phyloP scores from a whole-genome alignment of 306 rosid species.

The Quercus cerris region DNA sequence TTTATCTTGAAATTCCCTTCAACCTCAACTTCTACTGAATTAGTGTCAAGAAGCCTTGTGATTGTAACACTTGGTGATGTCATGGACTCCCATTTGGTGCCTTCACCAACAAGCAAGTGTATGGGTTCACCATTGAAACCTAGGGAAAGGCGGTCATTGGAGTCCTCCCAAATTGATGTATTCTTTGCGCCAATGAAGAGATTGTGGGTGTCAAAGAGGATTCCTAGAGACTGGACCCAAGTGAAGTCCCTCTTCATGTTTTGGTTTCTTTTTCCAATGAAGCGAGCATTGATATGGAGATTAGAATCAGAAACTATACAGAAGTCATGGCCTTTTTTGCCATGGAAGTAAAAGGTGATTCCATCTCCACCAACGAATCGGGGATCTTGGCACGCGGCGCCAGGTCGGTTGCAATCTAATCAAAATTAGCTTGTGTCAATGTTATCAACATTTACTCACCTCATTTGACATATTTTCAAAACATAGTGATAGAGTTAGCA shows the following conservation, averaged over 20 bases:
- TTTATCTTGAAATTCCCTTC: constrained; percentile 24
- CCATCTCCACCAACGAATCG: constrained; percentile 61
- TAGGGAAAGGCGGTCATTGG: constrained; percentile 21
- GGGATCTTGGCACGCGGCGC: constrained; percentile 39
- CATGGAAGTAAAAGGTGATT: constrained; percentile 48
- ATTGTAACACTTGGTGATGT: neutral
- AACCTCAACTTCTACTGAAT: constrained; percentile 19
- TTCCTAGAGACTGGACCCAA: constrained; percentile 38
- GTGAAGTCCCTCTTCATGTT: constrained; percentile 59
- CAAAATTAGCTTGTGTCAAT: neutral
- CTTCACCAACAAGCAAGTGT: constrained; percentile 1
- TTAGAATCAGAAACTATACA: constrained; percentile 31
- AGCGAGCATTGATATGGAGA: constrained; percentile 35
- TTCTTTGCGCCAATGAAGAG: constrained; percentile 24
- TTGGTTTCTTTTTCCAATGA: constrained; percentile 25
- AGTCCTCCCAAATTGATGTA: constrained; percentile 22
- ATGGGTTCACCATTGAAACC: constrained; percentile 10
- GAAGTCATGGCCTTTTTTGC: constrained; percentile 28
- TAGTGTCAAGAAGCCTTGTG: neutral
- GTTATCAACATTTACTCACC: neutral
- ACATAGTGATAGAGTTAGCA: neutral
- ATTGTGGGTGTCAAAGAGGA: constrained; percentile 25
- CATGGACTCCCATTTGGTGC: constrained; percentile 8
- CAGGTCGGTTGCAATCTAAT: constrained; percentile 27
- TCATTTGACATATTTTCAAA: neutral